Conservation (phyloP, 768 basidiomycete species). For the Mycena indigotica region DNA sequence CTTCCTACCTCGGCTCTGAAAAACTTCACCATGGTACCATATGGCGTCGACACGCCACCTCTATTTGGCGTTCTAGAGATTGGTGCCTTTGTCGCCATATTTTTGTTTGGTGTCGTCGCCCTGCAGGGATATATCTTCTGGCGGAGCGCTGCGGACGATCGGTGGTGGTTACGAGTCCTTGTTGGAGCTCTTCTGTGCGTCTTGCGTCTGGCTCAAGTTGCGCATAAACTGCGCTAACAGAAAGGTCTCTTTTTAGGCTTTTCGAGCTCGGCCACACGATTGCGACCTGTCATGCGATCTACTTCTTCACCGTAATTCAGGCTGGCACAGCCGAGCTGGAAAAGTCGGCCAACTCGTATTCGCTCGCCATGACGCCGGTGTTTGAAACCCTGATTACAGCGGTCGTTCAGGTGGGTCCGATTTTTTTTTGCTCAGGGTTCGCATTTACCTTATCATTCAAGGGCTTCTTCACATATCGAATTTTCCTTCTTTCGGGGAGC, state of each 20-base stretch:
- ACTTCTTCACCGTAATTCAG: constrained; percentile 31
- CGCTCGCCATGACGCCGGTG: constrained; percentile 26
- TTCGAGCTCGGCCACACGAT: neutral
- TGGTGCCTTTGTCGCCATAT: constrained; percentile 6
- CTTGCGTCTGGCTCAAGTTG: neutral
- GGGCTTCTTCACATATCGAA: constrained; percentile 36
- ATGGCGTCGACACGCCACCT: neutral
- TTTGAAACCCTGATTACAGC: constrained; percentile 30
- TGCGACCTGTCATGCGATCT: constrained; percentile 26
- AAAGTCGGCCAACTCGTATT: constrained; percentile 21
- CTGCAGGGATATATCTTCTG: constrained; percentile 1
- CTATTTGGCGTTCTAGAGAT: constrained; percentile 7
- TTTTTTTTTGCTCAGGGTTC: too few species aligned
- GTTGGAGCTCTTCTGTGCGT: constrained; percentile 1
- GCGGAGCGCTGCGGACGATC: neutral
- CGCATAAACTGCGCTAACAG: neutral
- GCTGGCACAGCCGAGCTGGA: constrained; percentile 22
- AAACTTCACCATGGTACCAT: too few species aligned
- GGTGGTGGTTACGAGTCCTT: neutral
- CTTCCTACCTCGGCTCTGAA: neutral
- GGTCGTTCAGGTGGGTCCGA: constrained; percentile 13
- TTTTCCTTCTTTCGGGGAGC: constrained; percentile 31
- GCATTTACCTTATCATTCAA: too few species aligned
- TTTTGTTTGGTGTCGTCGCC: constrained; percentile 5
- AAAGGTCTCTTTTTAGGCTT: too few species aligned